Conservation (phyloP, 2,329 filamentous ascomycete genomes). For the Diaporthe sp. region DNA sequence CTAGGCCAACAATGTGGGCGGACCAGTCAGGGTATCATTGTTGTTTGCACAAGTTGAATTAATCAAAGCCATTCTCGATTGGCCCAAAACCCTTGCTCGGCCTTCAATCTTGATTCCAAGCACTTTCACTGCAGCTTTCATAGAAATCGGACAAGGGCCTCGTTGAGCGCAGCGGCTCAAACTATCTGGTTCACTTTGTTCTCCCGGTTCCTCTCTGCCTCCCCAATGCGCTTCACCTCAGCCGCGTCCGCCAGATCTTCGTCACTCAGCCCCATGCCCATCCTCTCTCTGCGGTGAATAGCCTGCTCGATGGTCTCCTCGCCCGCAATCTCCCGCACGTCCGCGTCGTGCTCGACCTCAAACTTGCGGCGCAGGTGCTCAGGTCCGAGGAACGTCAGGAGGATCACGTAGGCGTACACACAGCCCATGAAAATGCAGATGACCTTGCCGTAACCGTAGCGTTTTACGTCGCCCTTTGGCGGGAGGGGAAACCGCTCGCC, state of each 20-base stretch:
- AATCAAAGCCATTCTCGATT: neutral
- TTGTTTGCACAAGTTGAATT: neutral
- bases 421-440: slow-evolving; percentile 94
- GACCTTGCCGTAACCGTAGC: slow-evolving; percentile 84
- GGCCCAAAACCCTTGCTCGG: neutral
- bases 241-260: slow-evolving; percentile 43
- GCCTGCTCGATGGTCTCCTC: slow-evolving; percentile 51
- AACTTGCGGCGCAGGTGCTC: slow-evolving; percentile 67
- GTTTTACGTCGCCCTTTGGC: slow-evolving; percentile 60
- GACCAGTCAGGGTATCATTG: neutral
- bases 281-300: slow-evolving; percentile 62
- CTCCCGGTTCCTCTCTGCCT: slow-evolving; percentile 24
- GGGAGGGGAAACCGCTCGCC: slow-evolving; percentile 82
- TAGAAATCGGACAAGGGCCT: neutral
- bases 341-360: slow-evolving; percentile 63
- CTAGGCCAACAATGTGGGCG: neutral
- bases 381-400: slow-evolving; percentile 74
- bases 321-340: slow-evolving; percentile 62
- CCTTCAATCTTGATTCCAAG: neutral
- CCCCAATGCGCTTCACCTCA: slow-evolving; percentile 37
- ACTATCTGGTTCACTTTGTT: slow-evolving; percentile 13
- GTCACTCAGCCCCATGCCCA: slow-evolving; percentile 51
- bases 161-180: neutral
- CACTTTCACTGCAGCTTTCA: no score
- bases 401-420: slow-evolving; percentile 76